Conservation (phyloP, 805 yeast genomes). For the Henningerozyma blattae region DNA sequence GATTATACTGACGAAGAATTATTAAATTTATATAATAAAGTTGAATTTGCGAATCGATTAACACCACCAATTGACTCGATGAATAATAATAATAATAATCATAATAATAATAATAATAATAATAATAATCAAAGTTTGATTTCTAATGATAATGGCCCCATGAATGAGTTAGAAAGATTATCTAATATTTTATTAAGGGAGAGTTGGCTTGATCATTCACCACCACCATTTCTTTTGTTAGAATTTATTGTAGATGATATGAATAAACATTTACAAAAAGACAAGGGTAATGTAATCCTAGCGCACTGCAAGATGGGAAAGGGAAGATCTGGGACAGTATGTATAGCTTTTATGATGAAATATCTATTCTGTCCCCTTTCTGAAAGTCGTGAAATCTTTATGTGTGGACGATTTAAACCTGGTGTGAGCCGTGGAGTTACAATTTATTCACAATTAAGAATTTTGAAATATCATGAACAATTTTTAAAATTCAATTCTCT, state of each 20-base stretch:
- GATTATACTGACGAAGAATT: conserved; percentile 23
- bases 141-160: background rate
- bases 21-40: conserved; percentile 1
- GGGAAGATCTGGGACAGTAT: conserved; percentile 77
- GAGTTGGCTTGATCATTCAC: conserved; percentile 70
- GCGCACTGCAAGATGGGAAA: conserved; percentile 87
- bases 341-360: conserved; percentile 58
- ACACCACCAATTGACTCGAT: background rate
- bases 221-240: conserved; percentile 53
- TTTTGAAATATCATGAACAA: conserved; percentile 43
- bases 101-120: background rate
- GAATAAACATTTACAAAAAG: conserved; percentile 26
- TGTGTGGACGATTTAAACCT: conserved; percentile 42
- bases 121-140: background rate
- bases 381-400: conserved; percentile 42
- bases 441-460: conserved; percentile 57
- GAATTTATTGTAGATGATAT: conserved; percentile 34
- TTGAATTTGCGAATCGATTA: conserved; percentile 29
- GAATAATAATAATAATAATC: background rate
- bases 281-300: conserved; percentile 40
- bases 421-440: conserved; percentile 58
- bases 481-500: conserved; percentile 9
- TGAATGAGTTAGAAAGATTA: background rate
- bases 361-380: conserved; percentile 26
- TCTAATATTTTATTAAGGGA: conserved; percentile 3